These are phyloP conservation scores for Dictyostelium discoideum DNA, from an alignment of 78 protist genomes.

Conservation along the genomic window DNA sequence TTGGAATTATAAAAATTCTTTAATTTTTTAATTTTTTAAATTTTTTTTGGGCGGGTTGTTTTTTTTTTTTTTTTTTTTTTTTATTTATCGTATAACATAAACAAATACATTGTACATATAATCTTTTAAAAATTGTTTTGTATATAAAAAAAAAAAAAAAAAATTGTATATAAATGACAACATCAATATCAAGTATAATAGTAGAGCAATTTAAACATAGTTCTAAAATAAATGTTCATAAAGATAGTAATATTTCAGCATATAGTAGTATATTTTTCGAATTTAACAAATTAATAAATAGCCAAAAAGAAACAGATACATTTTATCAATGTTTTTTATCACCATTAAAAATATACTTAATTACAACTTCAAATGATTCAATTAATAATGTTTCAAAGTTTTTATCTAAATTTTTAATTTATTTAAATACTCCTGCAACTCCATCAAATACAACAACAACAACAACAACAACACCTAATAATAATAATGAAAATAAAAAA, in stretches of 20 bases:
- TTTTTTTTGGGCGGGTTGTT: not conserved
- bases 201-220: not conserved
- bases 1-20: not conserved
- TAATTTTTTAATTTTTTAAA: not conserved
- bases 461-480: not conserved
- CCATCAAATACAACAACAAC: not conserved
- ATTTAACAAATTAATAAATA: slow-evolving; percentile 22
- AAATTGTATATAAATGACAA: not conserved
- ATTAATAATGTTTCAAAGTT: slow-evolving; percentile 6
- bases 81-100: not conserved
- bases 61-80: not conserved
- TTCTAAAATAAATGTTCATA: not conserved
- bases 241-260: not conserved
- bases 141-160: not conserved
- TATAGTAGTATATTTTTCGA: not conserved
- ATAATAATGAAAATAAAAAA: not conserved
- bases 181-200: not conserved
- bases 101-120: not conserved
- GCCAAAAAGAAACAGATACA: not conserved
- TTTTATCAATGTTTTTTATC: slow-evolving; percentile 8
- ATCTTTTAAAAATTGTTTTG: not conserved
- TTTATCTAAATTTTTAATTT: slow-evolving; percentile 21
- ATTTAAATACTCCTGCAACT: not conserved
- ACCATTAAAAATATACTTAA: slow-evolving; percentile 44
- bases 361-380: slow-evolving; percentile 1